Base-by-base conservation (phyloP, 2,329 filamentous ascomycete genomes). In the Cladobotryum protrusum region DNA sequence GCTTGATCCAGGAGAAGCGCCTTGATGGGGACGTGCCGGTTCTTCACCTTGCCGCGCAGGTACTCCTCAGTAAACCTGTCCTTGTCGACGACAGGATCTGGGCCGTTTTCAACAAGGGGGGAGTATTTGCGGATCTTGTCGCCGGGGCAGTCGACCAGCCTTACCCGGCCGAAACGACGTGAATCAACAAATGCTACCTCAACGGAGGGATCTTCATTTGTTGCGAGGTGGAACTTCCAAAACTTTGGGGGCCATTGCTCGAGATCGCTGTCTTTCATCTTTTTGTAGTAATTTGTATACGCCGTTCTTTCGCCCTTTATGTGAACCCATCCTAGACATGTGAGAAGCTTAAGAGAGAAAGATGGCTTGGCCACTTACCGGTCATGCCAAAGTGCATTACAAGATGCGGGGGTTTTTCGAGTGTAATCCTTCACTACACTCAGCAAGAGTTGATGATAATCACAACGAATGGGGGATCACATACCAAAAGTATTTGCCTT, bases 401-500 rank as follows among this genome's bases (percentile, higher is more conserved):
- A 0, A 87, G 81, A 68, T 97, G 93, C 1, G 92, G 91, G 11
- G 89, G 79, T 9, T 79, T 87, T 35, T 89, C 83, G 18, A 97
- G 57, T 0, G 64, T 67, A 20, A 72, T 68, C 71, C 70, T 72
- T 19, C 9, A 13, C 5, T 20, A 29, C 47, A 24, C 49, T 50
- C 45, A 40, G 18, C 5, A 12, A 40, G 18, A 4, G n/a, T 40
- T 13, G 32, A 32, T 42, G 48, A 43, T 41, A 33, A 39, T 15
- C 32, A 33, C 9, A 3, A 12, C 12, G 5, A 3, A 40, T 13
- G 9, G 24, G 9, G 1, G 17, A 19, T 40, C 7, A 54, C 69
- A 52, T 59, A 80, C 83, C 93, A 99, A 67, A 99, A 97, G 64
- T 97, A 97, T 77, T 97, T 99, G 9, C 93, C 93, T 65, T 96